Base-by-base conservation (phyloP, 495 filamentous ascomycete genomes). In the Penicillium tannophilum region DNA sequence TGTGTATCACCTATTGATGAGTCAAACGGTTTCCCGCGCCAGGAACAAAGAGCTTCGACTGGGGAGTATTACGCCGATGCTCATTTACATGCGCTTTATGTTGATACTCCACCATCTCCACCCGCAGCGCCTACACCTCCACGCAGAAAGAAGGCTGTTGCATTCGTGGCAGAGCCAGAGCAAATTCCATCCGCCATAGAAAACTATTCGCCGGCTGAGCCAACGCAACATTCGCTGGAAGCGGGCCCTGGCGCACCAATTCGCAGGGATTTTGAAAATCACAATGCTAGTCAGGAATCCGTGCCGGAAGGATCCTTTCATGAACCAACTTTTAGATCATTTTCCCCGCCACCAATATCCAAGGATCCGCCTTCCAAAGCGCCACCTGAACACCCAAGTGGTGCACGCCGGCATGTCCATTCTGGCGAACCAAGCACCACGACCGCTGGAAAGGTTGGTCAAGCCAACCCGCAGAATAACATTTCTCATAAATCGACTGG, bases 1-100 rank as follows among this genome's bases (percentile, higher is more conserved):
- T 74, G 78, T 44, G 71, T 82, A 10, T 84, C 80, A 1, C 75
- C 80, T 2, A 75, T 83, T 30, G 76, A 75, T 17, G 73, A 79
- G 14, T 36, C 45, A 2, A 58, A 59, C 16, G n/a, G 42, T 52
- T 35, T 28, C 1, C 11, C 54, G 55, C 55, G 33, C 36, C 54
- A 65, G 54, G 55, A 58, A 41, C 55, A 26, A 24, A 35, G 31
- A 45, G 31, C 49, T 31, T 47, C 56, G 47, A 44, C 35, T 2
- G 26, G 16, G 11, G 19, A 17, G 26, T 46, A 33, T 46, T 26
- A 46, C 19, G 52, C 54, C 14, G 36, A 46, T 57, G 19, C 51
- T 48, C 63, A 51, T 12, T 16, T 28, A 28, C n/a, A 20, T 24
- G 14, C n/a, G 19, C 39, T 31, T 17, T 26, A 56, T 23, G 39